Conservation (phyloP, 2,329 filamentous ascomycete species). For the Delphinella strobiligena region DNA sequence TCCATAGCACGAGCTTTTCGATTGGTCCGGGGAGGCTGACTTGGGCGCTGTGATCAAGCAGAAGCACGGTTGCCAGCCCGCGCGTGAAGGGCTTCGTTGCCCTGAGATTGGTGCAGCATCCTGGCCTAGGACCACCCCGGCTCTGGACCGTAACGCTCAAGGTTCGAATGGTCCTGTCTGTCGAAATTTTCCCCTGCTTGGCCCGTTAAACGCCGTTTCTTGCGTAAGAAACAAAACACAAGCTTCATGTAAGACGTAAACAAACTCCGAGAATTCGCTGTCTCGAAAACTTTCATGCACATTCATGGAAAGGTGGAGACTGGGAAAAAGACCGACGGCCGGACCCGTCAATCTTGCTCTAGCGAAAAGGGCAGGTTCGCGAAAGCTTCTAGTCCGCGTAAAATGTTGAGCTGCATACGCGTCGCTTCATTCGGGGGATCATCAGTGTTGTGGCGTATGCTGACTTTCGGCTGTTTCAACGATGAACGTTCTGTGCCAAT, state of each 20-base stretch:
- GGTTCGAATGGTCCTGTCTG: background rate
- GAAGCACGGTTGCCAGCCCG: background rate
- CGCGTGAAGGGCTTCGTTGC: background rate
- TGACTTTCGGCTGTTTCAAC: background rate
- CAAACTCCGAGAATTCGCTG: no score
- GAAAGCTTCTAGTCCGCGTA: background rate
- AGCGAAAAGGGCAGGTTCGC: background rate
- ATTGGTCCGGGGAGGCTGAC: background rate
- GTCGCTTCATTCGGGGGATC: no score
- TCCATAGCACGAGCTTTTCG: background rate
- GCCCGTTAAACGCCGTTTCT: background rate
- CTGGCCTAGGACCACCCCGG: background rate
- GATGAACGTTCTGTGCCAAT: background rate
- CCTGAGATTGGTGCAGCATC: background rate
- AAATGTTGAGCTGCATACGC: background rate
- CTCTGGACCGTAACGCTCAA: background rate
- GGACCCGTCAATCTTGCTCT: background rate
- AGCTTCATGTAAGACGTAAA: no score
- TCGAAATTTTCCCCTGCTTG: background rate
- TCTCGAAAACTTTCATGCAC: background rate
- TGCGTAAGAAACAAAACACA: background rate
- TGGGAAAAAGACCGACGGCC: background rate
- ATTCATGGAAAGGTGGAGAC: background rate
- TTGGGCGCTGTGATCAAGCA: background rate
- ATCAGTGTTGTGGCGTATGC: no score